A percentile compares a stretch with the other conserved stretches of the same genome.
These are phyloP conservation scores for Secale cereale DNA, from an alignment of 176 grass and related monocot genomes.

Conservation along the genomic window DNA sequence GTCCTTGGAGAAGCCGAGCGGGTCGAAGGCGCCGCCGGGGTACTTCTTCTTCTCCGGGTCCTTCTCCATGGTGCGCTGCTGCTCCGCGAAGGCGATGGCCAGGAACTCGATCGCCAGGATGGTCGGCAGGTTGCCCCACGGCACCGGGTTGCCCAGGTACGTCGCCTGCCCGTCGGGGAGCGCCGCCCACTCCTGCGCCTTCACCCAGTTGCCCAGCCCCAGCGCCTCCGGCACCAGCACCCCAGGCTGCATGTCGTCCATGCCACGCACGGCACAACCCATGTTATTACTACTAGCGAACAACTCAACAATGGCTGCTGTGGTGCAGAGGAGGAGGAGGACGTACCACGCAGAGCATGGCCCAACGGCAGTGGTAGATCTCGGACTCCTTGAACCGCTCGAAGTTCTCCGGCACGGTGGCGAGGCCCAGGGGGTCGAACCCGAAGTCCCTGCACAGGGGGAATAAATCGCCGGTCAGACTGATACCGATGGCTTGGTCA, in stretches of 20 bases:
- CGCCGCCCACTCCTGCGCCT: constrained; percentile 98
- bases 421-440: constrained; percentile 84
- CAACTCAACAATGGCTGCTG: background rate
- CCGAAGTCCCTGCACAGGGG: constrained; percentile 59
- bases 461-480: background rate
- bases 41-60: constrained; percentile 99
- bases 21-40: constrained; percentile 96
- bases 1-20: constrained; percentile 99
- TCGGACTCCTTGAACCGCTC: constrained; percentile 99
- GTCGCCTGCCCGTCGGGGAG: constrained; percentile 81
- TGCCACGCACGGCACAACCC: background rate
- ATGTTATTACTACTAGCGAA: background rate
- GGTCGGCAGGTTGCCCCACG: constrained; percentile 86
- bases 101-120: constrained; percentile 94
- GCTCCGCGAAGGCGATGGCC: constrained; percentile 96
- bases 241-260: constrained; percentile 52
- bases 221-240: constrained; percentile 87
- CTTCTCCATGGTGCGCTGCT: constrained; percentile 99
- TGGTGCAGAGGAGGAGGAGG: background rate
- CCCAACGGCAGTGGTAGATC: constrained; percentile 99
- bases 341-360: constrained; percentile 88
- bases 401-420: constrained; percentile 81
- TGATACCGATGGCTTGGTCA: too few species aligned
- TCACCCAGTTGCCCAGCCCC: constrained; percentile 95
- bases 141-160: constrained; percentile 87